These are phyloP conservation scores for Spongiforma sp. DNA, from an alignment of 1,284 basidiomycete species.

Conservation along the genomic window DNA sequence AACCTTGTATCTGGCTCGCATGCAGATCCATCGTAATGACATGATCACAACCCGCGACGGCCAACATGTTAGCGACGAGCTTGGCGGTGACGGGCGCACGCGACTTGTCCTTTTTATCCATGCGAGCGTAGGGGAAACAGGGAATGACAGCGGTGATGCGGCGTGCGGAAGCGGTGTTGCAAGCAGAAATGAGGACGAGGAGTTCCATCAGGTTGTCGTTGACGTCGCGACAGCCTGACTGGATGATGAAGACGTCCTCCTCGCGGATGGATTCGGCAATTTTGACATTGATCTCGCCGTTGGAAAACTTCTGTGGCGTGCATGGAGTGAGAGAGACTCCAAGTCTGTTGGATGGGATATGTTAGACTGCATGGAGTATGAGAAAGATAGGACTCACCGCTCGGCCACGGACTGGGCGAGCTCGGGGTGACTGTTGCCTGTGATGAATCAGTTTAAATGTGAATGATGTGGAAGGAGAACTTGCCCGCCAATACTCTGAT, in stretches of 20 bases:
- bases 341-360: slow-evolving; percentile 62
- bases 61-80: slow-evolving; percentile 97
- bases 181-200: slow-evolving; percentile 90
- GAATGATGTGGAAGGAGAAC: slow-evolving; percentile 37
- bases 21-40: slow-evolving; percentile 99
- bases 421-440: slow-evolving; percentile 98
- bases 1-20: slow-evolving; percentile 98
- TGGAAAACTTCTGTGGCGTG: slow-evolving; percentile 95
- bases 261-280: slow-evolving; percentile 95
- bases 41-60: slow-evolving; percentile 96
- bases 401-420: slow-evolving; percentile 94
- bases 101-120: slow-evolving; percentile 99
- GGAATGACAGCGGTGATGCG: slow-evolving; percentile 99
- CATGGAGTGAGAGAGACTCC: slow-evolving; percentile 90
- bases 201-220: slow-evolving; percentile 93
- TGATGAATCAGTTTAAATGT: slow-evolving; percentile 23
- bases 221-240: slow-evolving; percentile 80
- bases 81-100: slow-evolving; percentile 98
- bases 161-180: slow-evolving; percentile 96
- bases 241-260: slow-evolving; percentile 97
- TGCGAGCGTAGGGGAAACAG: slow-evolving; percentile 95
- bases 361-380: slow-evolving; percentile 49
- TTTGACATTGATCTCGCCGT: slow-evolving; percentile 92
- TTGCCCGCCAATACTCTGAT: slow-evolving; percentile 92
- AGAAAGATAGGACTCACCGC: slow-evolving; percentile 78